Percentiles rank a stretch among this genome's conserved stretches.
Conservation (phyloP, 192 early-diverging fungal genomes). For the Pecoramyces ruminantium region DNA sequence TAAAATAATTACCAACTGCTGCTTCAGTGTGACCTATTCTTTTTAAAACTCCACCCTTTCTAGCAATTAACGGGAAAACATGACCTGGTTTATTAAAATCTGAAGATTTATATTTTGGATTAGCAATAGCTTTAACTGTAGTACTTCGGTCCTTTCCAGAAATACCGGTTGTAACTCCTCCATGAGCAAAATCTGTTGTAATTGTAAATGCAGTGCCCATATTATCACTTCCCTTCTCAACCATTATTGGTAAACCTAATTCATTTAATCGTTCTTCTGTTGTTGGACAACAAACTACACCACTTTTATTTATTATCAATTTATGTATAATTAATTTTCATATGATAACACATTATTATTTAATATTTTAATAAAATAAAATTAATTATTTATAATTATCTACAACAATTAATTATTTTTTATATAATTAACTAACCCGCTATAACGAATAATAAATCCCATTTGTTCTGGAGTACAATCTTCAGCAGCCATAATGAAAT, state of each 20-base stretch:
- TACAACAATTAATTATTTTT: too few relatives aligned
- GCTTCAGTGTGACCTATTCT: conserved; percentile 94
- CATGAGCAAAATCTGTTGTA: conserved; percentile 61
- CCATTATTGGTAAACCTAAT: conserved; percentile 86
- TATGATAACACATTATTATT: too few relatives aligned
- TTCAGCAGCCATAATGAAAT: conserved; percentile 93
- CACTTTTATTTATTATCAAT: conserved; percentile 23
- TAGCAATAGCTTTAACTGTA: conserved; percentile 61
- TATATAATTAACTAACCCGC: conserved; percentile 45
- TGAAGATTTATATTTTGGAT: conserved; percentile 34
- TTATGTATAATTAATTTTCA: too few relatives aligned
- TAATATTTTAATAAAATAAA: too few relatives aligned
- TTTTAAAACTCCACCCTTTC: conserved; percentile 60
- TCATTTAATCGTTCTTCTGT: conserved; percentile 60
- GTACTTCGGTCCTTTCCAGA: conserved; percentile 76
- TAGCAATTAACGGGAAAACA: conserved; percentile 77
- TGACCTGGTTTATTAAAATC: conserved; percentile 86
- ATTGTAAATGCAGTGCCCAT: conserved; percentile 90
- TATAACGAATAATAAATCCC: conserved; percentile 91
- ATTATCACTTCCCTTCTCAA: conserved; percentile 72
- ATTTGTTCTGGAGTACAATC: conserved; percentile 77
- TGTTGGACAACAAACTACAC: conserved; percentile 80
- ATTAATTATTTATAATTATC: too few relatives aligned
- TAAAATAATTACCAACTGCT: conserved; percentile 29
- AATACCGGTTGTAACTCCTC: conserved; percentile 85